Evolutionary conservation across 2,329 filamentous ascomycete genomes (phyloP).

Genomic region (Diaporthe batatas): DNA sequence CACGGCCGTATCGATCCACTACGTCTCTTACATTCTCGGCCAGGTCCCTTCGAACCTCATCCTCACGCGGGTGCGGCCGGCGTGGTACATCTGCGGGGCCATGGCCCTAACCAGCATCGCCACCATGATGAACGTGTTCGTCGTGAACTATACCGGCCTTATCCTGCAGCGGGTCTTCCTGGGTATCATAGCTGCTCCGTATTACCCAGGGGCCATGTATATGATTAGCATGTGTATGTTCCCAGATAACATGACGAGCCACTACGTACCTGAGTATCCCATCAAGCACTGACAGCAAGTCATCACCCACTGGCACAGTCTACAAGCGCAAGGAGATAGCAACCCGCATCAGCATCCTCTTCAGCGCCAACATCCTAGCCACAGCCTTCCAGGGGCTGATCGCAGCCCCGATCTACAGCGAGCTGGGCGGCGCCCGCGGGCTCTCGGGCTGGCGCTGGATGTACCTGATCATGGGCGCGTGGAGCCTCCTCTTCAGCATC

Average conservation of each 20-base stretch:
- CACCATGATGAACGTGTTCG: neutral
- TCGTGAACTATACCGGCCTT: constrained; percentile 49
- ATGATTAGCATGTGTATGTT: constrained; percentile 55
- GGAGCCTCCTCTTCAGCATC: constrained; percentile 17
- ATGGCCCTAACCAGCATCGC: constrained; percentile 53
- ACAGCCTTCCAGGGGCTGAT: constrained; percentile 78
- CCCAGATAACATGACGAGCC: too few species aligned
- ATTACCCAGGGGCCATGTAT: constrained; percentile 58
- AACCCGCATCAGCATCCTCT: constrained; percentile 69
- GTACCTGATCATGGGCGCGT: constrained; percentile 23
- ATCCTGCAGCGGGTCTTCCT: constrained; percentile 58
- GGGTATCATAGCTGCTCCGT: constrained; percentile 56
- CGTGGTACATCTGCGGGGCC: constrained; percentile 32
- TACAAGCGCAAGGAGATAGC: constrained; percentile 76
- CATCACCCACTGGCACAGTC: constrained; percentile 57
- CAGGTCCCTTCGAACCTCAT: constrained; percentile 62
- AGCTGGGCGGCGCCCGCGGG: constrained; percentile 59
- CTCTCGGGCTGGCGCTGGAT: constrained; percentile 56
- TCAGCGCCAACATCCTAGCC: constrained; percentile 73
- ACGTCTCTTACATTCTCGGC: constrained; percentile 57
- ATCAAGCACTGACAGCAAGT: neutral
- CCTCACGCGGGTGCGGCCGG: constrained; percentile 51
- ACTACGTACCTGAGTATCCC: fast-evolving
- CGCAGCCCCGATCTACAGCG: constrained; percentile 71
- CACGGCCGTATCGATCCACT: constrained; percentile 28